Evolutionary conservation across 768 basidiomycete genomes (phyloP), one percentile per base, ranked within the genome.

Genomic region (Phaffia tasmanica): DNA sequence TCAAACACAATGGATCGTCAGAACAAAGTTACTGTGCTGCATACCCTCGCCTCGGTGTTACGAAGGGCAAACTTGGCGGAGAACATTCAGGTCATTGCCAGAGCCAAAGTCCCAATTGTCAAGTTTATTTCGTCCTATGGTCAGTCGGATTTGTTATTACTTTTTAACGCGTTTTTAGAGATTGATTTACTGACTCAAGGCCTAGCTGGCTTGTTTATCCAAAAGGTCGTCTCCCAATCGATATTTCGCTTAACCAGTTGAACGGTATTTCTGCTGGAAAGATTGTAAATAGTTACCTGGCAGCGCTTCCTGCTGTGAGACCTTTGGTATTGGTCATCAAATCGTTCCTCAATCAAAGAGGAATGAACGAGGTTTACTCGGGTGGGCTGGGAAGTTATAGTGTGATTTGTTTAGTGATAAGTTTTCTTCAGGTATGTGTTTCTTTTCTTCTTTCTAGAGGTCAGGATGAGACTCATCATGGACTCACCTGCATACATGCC

Each of bases 351-450:
- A 82, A 81, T 70, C 90, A 95, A 74, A 81, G 93, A 50, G 83
- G 83, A 32, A 88, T 97, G 90, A 98, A 99, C 75, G 95, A 98
- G 76, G 94, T 98, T n/a, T 97, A 86, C 75, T 88, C 86, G 0
- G 94, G 95, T 9, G 95, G 95, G 1, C 76, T 99, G 47, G 93
- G 94, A 25, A 90, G 88, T 73, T 98, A 97, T 75, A 85, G 87
- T 71, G 89, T 95, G 67, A 90, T 97, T 64, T 95, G 89, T 75
- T 76, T 99, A 64, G 91, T 87, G 15, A 83, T 97, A 70, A 89
- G 85, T 75, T 99, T 99, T 75, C 79, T 99, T 57, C 95, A 98
- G 81, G 86, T 85, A 46, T 27, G 79, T 70, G 6, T 21, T 29
- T 19, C 21, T 50, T 16, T 4, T 32, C 23, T 2, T 19, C 29